These are phyloP conservation scores for Fusarium nematophilum DNA, from an alignment of 2,329 filamentous ascomycete species.

Conservation along the genomic window DNA sequence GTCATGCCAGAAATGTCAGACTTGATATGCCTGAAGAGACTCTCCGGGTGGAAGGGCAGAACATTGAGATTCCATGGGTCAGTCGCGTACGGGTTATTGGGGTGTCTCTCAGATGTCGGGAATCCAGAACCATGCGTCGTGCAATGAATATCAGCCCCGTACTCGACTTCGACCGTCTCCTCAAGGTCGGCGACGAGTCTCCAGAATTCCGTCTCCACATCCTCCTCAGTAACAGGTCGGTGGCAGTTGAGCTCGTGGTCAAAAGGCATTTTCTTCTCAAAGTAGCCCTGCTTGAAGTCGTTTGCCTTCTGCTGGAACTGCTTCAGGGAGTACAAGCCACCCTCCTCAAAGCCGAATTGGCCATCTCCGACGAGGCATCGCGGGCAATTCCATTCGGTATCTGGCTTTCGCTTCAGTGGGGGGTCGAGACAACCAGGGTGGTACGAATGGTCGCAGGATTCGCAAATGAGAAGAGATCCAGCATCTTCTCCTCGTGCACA, in stretches of 20 bases:
- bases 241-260: conserved; percentile 86
- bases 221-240: conserved; percentile 88
- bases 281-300: conserved; percentile 94
- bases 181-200: conserved; percentile 91
- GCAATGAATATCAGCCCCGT: conserved; percentile 97
- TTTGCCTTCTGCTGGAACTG: conserved; percentile 97
- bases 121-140: conserved; percentile 98
- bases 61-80: conserved; percentile 98
- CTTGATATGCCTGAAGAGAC: conserved; percentile 96
- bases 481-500: conserved; percentile 84
- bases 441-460: conserved; percentile 90
- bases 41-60: conserved; percentile 89
- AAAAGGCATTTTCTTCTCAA: conserved; percentile 88
- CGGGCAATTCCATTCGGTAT: conserved; percentile 95
- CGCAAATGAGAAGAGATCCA: conserved; percentile 80
- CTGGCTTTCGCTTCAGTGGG: conserved; percentile 79
- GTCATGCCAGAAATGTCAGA: conserved; percentile 99
- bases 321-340: conserved; percentile 92
- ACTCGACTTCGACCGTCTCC: conserved; percentile 97
- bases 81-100: conserved; percentile 84
- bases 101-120: conserved; percentile 91
- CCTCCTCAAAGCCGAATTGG: conserved; percentile 97
- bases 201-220: conserved; percentile 98
- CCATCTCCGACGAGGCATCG: conserved; percentile 95
- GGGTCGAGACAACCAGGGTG: conserved; percentile 92